Evolutionary conservation across 2,329 filamentous ascomycete genomes (phyloP).

Genomic region (Pseudovirgaria hyperparasitica): DNA sequence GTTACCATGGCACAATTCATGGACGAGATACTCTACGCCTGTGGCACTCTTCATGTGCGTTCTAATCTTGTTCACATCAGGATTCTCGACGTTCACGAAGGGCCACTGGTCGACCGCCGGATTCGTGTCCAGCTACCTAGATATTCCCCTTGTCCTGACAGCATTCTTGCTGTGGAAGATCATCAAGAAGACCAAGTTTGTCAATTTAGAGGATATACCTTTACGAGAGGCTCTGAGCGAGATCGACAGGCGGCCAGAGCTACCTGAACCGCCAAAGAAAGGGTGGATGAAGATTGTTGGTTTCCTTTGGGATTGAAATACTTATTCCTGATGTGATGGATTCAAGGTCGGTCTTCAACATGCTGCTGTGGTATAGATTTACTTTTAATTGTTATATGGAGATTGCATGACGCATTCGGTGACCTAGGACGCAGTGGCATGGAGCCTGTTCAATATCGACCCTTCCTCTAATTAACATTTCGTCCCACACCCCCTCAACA

Average conservation of each 20-base stretch:
- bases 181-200: conserved; percentile 4
- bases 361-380: no score
- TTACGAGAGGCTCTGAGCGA: conserved; percentile 13
- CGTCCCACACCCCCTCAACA: no score
- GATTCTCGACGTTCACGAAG: conserved; percentile 15
- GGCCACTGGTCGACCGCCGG: conserved; percentile 13
- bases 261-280: conserved; percentile 7
- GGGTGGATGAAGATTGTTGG: conserved; percentile 9
- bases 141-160: conserved; percentile 2
- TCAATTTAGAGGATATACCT: conserved; percentile 10
- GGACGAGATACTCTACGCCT: conserved; percentile 22
- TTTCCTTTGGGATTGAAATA: conserved; percentile 11
- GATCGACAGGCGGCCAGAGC: conserved; percentile 10
- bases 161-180: conserved; percentile 3
- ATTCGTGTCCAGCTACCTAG: conserved; percentile 22
- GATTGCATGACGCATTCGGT: no score
- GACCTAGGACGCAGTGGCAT: no score
- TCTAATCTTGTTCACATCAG: conserved; percentile 14
- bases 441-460: no score
- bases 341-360: no score
- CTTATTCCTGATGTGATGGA: no score
- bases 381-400: no score
- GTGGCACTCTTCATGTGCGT: conserved; percentile 16
- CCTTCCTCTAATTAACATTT: no score
- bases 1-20: conserved; percentile 17